Conservation (phyloP, 305 asterid genomes). For the Coffea humblotiana region DNA sequence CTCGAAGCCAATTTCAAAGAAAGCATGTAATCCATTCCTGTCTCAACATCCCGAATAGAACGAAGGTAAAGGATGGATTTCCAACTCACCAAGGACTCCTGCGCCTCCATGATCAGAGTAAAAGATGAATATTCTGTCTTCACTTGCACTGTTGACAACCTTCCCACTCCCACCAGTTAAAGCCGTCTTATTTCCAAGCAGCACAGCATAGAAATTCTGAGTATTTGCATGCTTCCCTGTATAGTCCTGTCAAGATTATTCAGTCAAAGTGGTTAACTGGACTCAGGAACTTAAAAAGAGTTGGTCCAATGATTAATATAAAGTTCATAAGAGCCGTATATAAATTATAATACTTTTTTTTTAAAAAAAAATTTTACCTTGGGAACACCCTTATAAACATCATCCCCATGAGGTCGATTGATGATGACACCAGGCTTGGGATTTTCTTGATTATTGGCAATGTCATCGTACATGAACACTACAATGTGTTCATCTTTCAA, state of each 20-base stretch:
- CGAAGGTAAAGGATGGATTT: background rate
- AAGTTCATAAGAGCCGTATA: no score
- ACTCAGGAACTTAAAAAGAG: background rate
- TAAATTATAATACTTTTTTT: no score
- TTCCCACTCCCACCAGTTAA: conserved; percentile 81
- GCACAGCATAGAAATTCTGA: conserved; percentile 68
- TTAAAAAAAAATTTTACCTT: conserved; percentile 58
- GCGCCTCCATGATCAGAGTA: conserved; percentile 96
- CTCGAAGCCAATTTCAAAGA: no score
- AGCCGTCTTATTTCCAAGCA: conserved; percentile 63
- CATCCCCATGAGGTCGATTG: conserved; percentile 70
- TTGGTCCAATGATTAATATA: no score
- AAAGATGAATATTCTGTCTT: conserved; percentile 76
- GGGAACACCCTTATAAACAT: conserved; percentile 85
- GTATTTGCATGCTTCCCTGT: conserved; percentile 66
- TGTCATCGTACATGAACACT: conserved; percentile 94
- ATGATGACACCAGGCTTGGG: conserved; percentile 78
- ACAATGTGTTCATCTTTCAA: conserved; percentile 77
- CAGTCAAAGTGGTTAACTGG: background rate
- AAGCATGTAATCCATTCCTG: no score
- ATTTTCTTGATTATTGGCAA: conserved; percentile 57
- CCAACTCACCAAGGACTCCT: conserved; percentile 76
- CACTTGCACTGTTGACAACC: conserved; percentile 59
- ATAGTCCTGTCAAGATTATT: conserved; percentile 54
- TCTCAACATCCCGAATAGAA: no score